Conservation (phyloP, 345 rosid species). For the Abelmoschus esculentus region DNA sequence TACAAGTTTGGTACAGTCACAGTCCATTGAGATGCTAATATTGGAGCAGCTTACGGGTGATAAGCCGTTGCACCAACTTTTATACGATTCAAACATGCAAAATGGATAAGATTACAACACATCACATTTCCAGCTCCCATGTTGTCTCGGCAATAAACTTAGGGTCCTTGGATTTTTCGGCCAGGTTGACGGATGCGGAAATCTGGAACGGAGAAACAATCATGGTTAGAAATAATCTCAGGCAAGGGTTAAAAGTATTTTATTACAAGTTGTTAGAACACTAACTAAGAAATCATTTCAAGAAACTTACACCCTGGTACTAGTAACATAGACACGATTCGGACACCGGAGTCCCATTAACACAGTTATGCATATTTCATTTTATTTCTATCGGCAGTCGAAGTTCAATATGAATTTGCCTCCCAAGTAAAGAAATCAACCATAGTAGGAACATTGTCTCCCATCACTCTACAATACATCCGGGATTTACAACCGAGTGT, state of each 20-base stretch:
- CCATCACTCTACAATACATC: neutral
- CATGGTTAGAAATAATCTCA: neutral
- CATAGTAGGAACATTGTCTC: too few species aligned
- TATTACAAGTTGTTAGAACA: neutral
- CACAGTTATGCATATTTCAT: too few species aligned
- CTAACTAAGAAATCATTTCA: neutral
- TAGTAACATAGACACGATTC: too few species aligned
- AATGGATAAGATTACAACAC: conserved; percentile 4
- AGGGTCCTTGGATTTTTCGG: conserved; percentile 9
- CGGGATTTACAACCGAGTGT: neutral
- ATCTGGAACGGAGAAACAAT: conserved; percentile 6
- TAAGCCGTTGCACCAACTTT: conserved; percentile 12
- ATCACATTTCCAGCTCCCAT: conserved; percentile 15
- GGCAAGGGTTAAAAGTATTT: neutral
- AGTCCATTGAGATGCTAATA: too few species aligned
- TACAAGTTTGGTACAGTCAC: too few species aligned
- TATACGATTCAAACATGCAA: conserved; percentile 9
- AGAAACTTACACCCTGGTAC: neutral
- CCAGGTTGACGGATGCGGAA: conserved; percentile 11
- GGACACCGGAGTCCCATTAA: too few species aligned
- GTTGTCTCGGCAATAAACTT: conserved; percentile 12
- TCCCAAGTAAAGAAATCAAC: too few species aligned
- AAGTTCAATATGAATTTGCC: too few species aligned
- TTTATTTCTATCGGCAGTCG: too few species aligned
- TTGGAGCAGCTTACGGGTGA: neutral